These are phyloP conservation scores for Mediolabrus comicus DNA, from an alignment of 108 stramenopile genomes.

Conservation along the genomic window DNA sequence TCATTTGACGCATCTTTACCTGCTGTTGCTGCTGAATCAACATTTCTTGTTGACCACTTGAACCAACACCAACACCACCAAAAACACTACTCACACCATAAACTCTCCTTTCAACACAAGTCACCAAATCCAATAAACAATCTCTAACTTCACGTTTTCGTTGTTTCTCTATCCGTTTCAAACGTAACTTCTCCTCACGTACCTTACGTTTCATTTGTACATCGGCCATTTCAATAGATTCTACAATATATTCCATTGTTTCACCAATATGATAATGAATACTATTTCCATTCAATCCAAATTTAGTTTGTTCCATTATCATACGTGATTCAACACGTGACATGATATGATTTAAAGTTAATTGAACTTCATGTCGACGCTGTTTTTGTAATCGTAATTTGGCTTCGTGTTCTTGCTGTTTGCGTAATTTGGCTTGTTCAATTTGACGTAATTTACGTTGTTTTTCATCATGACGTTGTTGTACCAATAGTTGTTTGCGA, in stretches of 20 bases:
- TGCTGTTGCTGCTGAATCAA: slow-evolving; percentile 31
- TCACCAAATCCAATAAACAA: not conserved
- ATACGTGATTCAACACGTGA: slow-evolving; percentile 12
- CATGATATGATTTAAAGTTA: not conserved
- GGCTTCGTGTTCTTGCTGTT: slow-evolving; percentile 32
- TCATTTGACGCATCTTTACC: not conserved
- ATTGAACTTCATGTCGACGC: not conserved
- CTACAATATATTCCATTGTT: not conserved
- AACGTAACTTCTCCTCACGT: not conserved
- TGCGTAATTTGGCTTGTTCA: not conserved
- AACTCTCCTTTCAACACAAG: not conserved
- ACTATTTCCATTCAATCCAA: not conserved
- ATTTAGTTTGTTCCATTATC: slow-evolving; percentile 5
- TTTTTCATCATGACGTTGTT: slow-evolving; percentile 21
- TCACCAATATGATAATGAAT: slow-evolving; percentile 26
- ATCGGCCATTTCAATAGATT: not conserved
- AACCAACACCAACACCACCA: slow-evolving; percentile 8
- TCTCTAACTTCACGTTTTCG: slow-evolving; percentile 17
- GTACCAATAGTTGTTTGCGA: slow-evolving; percentile 34
- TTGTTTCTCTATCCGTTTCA: slow-evolving; percentile 1
- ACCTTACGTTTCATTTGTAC: not conserved
- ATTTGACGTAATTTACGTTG: slow-evolving; percentile 1
- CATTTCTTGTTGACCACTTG: slow-evolving; percentile 18
- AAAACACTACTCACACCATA: not conserved
- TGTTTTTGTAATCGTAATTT: not conserved